A percentile compares a stretch with the other conserved stretches of the same genome.
phyloP scores from a whole-genome alignment of 192 early-diverging fungal genomes.

The Diversispora epigaea region DNA sequence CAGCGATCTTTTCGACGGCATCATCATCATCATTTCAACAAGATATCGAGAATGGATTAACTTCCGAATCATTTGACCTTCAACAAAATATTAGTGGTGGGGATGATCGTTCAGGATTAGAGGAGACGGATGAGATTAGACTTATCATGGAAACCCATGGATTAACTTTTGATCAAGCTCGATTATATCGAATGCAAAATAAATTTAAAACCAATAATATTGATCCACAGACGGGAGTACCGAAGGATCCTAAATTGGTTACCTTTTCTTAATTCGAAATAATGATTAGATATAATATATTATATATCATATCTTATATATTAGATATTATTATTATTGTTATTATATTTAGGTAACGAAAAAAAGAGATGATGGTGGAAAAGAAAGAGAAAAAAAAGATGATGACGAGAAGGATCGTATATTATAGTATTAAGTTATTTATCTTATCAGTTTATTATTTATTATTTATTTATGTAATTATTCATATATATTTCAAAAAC shows the following conservation, averaged over 20 bases:
- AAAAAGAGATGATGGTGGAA: too few species aligned
- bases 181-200: slow-evolving; percentile 54
- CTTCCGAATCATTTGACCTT: slow-evolving; percentile 56
- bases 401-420: too few species aligned
- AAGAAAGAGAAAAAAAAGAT: too few species aligned
- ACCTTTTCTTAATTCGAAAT: slow-evolving; percentile 42
- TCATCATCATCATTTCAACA: slow-evolving; percentile 53
- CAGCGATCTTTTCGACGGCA: slow-evolving; percentile 45
- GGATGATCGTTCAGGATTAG: slow-evolving; percentile 50
- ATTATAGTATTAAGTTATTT: too few species aligned
- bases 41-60: slow-evolving; percentile 58
- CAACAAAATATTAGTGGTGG: slow-evolving; percentile 51
- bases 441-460: too few species aligned
- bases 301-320: too few species aligned
- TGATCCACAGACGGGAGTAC: slow-evolving; percentile 57
- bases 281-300: too few species aligned
- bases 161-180: slow-evolving; percentile 57
- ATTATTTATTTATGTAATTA: too few species aligned
- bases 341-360: too few species aligned
- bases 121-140: slow-evolving; percentile 54
- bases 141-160: slow-evolving; percentile 56
- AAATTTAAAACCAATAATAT: slow-evolving; percentile 59
- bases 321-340: too few species aligned
- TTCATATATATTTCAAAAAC: too few species aligned
- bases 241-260: slow-evolving; percentile 58